Conservation (phyloP, 2,329 filamentous ascomycete species). For the Cytospora piceicola region DNA sequence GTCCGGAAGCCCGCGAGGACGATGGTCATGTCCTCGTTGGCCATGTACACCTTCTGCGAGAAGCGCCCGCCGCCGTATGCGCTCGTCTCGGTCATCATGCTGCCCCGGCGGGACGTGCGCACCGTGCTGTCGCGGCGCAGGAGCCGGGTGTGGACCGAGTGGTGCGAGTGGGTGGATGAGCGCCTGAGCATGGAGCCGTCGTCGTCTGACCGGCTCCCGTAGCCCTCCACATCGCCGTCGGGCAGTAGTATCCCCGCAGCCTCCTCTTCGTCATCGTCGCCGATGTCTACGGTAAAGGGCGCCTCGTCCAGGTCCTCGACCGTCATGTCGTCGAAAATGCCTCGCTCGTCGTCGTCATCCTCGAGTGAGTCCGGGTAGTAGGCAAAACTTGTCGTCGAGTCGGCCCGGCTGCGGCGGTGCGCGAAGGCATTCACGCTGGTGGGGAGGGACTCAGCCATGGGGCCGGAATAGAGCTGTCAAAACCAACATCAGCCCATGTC, state of each 20-base stretch:
- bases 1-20: constrained; percentile 91
- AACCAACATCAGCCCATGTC: constrained; percentile 5
- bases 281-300: constrained; percentile 45
- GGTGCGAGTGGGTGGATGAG: constrained; percentile 63
- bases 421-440: constrained; percentile 91
- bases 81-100: constrained; percentile 69
- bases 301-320: constrained; percentile 45
- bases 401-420: constrained; percentile 73
- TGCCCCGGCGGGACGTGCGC: constrained; percentile 54
- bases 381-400: constrained; percentile 86
- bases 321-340: constrained; percentile 31
- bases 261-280: constrained; percentile 42
- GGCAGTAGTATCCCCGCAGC: constrained; percentile 18
- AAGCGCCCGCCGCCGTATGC: constrained; percentile 64
- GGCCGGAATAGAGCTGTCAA: constrained; percentile 78
- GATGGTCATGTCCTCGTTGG: constrained; percentile 91
- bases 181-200: constrained; percentile 57
- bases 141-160: constrained; percentile 65
- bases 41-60: constrained; percentile 91
- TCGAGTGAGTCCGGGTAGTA: constrained; percentile 76
- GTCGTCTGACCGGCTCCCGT: constrained; percentile 44
- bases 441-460: constrained; percentile 93
- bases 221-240: constrained; percentile 49
- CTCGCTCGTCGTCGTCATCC: constrained; percentile 39
- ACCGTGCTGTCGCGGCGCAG: constrained; percentile 67